Conservation (phyloP, 768 basidiomycete species). For the Macrocybe gigantea region DNA sequence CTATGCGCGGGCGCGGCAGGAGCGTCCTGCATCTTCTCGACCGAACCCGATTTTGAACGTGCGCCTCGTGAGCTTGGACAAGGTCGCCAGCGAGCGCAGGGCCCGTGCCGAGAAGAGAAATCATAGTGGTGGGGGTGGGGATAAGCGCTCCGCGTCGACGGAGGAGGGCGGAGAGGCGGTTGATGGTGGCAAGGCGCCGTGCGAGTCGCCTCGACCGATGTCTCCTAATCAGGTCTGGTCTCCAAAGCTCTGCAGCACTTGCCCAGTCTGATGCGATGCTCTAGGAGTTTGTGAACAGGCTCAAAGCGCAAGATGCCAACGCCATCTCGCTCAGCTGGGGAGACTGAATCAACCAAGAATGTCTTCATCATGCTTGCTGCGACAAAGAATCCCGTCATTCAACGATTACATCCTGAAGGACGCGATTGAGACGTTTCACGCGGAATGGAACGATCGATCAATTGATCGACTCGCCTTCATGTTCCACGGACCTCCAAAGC, state of each 20-base stretch:
- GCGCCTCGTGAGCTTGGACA: conserved; percentile 9
- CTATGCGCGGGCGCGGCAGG: neutral
- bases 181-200: neutral
- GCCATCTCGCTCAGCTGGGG: neutral
- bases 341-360: neutral
- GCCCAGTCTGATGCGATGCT: neutral
- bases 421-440: too few relatives aligned
- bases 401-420: too few relatives aligned
- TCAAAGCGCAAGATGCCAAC: neutral
- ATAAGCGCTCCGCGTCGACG: neutral
- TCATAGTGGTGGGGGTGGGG: too few relatives aligned
- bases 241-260: too few relatives aligned
- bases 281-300: neutral
- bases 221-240: neutral
- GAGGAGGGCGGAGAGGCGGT: neutral
- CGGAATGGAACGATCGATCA: too few relatives aligned
- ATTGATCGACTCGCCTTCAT: too few relatives aligned
- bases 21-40: neutral
- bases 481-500: too few relatives aligned
- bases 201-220: neutral
- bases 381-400: too few relatives aligned
- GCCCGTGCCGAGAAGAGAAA: too few relatives aligned
- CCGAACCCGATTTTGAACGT: conserved; percentile 14
- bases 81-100: neutral
- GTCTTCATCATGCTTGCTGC: too few relatives aligned